Percentiles rank a stretch among this genome's conserved stretches.
Conservation (phyloP, 2,329 filamentous ascomycete genomes). For the Scedosporium apiospermum region DNA sequence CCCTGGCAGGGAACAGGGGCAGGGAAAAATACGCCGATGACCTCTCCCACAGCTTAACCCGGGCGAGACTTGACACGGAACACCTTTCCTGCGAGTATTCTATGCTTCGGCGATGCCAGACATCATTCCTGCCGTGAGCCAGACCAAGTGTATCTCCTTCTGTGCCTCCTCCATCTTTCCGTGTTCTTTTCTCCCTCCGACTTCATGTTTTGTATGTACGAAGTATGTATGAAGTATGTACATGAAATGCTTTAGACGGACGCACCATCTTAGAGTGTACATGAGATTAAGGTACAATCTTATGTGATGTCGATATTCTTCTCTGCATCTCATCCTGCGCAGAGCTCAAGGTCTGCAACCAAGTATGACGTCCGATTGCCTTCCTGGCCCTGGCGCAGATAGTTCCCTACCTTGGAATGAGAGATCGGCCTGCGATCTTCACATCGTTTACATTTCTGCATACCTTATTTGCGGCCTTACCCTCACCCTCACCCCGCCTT, state of each 20-base stretch:
- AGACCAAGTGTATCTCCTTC: not conserved
- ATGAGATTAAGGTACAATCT: not conserved
- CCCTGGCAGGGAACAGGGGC: constrained; percentile 2
- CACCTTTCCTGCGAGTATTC: not conserved
- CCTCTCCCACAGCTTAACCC: not conserved
- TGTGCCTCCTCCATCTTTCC: too few species aligned
- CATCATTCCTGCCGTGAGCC: not conserved
- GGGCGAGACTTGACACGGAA: not conserved
- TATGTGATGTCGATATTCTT: not conserved
- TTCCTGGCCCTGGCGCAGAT: constrained; percentile 4
- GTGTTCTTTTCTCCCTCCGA: not conserved
- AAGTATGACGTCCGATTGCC: not conserved
- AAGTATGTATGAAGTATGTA: not conserved
- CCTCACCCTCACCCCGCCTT: not conserved
- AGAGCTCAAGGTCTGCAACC: not conserved
- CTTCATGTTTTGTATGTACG: not conserved
- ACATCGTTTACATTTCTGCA: not conserved
- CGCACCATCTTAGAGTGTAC: not conserved
- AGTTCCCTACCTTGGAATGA: not conserved
- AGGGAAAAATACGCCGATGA: constrained; percentile 1
- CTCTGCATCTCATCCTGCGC: not conserved
- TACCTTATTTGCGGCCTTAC: not conserved
- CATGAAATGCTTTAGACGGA: not conserved
- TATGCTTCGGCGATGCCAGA: not conserved
- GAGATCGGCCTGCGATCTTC: constrained; percentile 2